Evolutionary conservation across 192 early-diverging fungal species (phyloP), one percentile per base, ranked within the genome.

Genomic region (Dissophora globulifera): DNA sequence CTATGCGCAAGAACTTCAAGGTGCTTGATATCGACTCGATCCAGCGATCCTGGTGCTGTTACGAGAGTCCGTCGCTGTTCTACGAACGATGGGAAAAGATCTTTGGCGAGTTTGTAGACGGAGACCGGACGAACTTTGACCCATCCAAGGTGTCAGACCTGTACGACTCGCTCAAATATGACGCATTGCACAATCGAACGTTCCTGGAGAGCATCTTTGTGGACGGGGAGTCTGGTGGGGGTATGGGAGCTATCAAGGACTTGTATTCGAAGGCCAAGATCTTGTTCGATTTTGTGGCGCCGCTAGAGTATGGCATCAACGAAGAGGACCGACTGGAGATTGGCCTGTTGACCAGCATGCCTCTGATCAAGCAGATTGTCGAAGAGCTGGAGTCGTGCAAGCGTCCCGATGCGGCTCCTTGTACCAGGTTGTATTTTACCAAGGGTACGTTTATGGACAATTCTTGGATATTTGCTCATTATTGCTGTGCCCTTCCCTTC

Each of bases 11-110:
- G 32, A 99, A 97, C 78, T 92, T 95, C 57, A 70, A 75, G 17
- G 59, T 50, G 15, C 59, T 87, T 63, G 85, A 88, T 41, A 69
- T 88, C 3, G 85, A 85, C 26, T 71, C 72, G 2, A 69, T 94
- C 15, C 93, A 96, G 69, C 58, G 75, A 47, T 81, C 88, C 13
- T 98, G 96, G 96, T 98, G 96, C 69, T 98, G 96, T 63, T 81
- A 82, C 53, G 96, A 98, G 58, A 91, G 88, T 31, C 91, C 94
- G 1, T 81, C 84, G 15, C 80, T 98, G 45, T 96, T 96, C 62
- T 86, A 87, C 57, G 96, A 98, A 81, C 87, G 96, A 15, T 98
- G 96, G 96, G 95, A 97, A 72, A 99, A 99, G 69, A 84, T 99
- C 26, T 93, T 99, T 65, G 80, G 82, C n/a, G 93, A 95, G 54